A percentile compares a stretch with the other conserved stretches of the same genome.
phyloP scores from a whole-genome alignment of 2,329 filamentous ascomycete genomes.

The Scedosporium dehoogii region DNA sequence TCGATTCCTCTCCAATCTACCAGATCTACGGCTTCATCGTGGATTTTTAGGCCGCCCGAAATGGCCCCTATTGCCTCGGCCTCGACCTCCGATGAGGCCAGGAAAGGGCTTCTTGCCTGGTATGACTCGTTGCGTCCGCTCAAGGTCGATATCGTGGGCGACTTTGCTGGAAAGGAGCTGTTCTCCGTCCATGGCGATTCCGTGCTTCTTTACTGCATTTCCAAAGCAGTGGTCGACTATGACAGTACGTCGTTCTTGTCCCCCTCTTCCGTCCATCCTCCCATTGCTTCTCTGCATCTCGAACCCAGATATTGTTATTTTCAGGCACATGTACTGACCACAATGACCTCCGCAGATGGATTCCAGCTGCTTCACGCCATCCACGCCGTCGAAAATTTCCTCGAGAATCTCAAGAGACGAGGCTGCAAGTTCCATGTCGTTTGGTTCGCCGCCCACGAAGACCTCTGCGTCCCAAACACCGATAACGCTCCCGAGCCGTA shows the following conservation, averaged over 20 bases:
- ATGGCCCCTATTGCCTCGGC: too few species aligned
- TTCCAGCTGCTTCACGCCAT: slow-evolving; percentile 64
- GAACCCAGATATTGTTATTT: background rate
- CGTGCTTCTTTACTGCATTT: slow-evolving; percentile 54
- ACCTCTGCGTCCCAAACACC: slow-evolving; percentile 42
- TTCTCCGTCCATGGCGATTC: slow-evolving; percentile 68
- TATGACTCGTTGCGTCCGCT: slow-evolving; percentile 13
- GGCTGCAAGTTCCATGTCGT: slow-evolving; percentile 63
- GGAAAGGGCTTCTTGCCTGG: slow-evolving; percentile 4
- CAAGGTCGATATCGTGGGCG: slow-evolving; percentile 58
- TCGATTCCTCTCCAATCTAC: too few species aligned
- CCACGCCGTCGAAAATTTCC: slow-evolving; percentile 57
- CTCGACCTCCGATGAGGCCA: too few species aligned
- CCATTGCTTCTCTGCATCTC: background rate
- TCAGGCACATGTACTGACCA: background rate
- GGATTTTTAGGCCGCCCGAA: too few species aligned
- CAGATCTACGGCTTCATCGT: too few species aligned
- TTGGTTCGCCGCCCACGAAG: slow-evolving; percentile 52
- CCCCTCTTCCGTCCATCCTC: background rate
- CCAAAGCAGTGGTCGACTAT: slow-evolving; percentile 55
- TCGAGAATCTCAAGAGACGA: slow-evolving; percentile 47
- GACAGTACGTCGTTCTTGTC: slow-evolving; percentile 23
- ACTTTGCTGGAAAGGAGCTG: slow-evolving; percentile 64
- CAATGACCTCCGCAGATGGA: slow-evolving; percentile 30
- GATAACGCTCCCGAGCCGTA: slow-evolving; percentile 33